Evolutionary conservation across 2,329 filamentous ascomycete genomes (phyloP).

Genomic region (Knufia petricola): DNA sequence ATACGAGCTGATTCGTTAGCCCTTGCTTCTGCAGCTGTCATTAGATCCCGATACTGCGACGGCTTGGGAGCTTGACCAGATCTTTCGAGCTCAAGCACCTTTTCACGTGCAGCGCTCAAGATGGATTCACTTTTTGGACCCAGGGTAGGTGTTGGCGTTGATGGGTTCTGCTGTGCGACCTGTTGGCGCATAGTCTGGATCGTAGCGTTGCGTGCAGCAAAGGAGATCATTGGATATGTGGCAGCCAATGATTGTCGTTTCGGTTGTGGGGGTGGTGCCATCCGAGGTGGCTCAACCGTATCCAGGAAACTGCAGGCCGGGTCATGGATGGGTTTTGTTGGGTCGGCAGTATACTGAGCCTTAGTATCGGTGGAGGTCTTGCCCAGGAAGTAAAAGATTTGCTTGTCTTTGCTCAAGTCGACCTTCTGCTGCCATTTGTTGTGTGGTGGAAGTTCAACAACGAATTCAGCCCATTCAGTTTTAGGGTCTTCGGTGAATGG

Average conservation of each 20-base stretch:
- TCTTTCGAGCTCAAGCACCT: conserved; percentile 11
- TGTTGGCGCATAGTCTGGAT: conserved; percentile 15
- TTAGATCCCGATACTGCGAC: conserved; percentile 18
- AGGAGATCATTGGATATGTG: conserved; percentile 16
- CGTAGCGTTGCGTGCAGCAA: conserved; percentile 17
- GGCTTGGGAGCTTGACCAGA: conserved; percentile 12
- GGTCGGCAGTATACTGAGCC: conserved; percentile 81
- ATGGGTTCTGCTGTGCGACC: background rate
- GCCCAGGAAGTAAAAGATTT: conserved; percentile 83
- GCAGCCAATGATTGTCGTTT: conserved; percentile 21
- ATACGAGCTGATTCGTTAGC: conserved; percentile 23
- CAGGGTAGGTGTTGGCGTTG: conserved; percentile 14
- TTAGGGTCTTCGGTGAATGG: conserved; percentile 35
- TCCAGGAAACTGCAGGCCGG: conserved; percentile 42
- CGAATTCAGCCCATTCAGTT: conserved; percentile 66
- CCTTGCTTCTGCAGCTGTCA: conserved; percentile 19
- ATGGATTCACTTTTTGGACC: conserved; percentile 17
- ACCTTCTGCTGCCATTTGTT: conserved; percentile 58
- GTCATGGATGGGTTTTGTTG: conserved; percentile 40
- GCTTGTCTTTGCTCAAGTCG: conserved; percentile 61
- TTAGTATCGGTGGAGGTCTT: conserved; percentile 79
- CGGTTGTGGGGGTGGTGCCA: conserved; percentile 23
- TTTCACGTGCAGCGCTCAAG: conserved; percentile 13
- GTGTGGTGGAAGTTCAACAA: conserved; percentile 46
- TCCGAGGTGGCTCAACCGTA: conserved; percentile 30